Conservation (phyloP, 2,329 filamentous ascomycete species). For the Pezicula radicicola region DNA sequence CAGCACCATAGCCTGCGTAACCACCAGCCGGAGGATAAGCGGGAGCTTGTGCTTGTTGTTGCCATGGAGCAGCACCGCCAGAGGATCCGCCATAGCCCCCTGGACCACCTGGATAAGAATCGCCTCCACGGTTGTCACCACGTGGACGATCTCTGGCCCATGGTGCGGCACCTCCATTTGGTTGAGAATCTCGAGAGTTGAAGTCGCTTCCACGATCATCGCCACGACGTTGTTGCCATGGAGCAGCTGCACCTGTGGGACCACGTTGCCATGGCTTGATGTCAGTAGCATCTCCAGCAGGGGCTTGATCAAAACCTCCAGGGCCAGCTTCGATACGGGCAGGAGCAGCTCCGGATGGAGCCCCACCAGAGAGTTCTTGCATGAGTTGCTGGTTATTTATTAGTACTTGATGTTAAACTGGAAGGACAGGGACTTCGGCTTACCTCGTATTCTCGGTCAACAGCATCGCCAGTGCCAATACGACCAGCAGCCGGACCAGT, state of each 20-base stretch:
- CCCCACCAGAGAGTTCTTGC: conserved; percentile 87
- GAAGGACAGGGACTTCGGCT: conserved; percentile 29
- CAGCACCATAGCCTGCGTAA: conserved; percentile 28
- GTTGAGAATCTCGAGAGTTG: conserved; percentile 27
- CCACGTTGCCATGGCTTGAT: conserved; percentile 87
- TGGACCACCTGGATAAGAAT: conserved; percentile 46
- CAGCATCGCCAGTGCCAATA: conserved; percentile 74
- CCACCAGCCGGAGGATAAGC: conserved; percentile 28
- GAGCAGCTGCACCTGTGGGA: conserved; percentile 78
- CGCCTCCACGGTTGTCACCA: conserved; percentile 39
- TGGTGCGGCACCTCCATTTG: conserved; percentile 48
- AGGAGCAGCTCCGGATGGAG: conserved; percentile 56
- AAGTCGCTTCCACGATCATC: conserved; percentile 38
- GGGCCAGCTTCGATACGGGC: conserved; percentile 86
- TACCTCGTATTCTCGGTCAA: conserved; percentile 94
- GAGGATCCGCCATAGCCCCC: conserved; percentile 9
- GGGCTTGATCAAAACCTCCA: conserved; percentile 52
- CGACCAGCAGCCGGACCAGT: conserved; percentile 55
- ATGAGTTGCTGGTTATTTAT: conserved; percentile 75
- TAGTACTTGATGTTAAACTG: conserved; percentile 4
- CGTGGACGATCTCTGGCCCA: conserved; percentile 57
- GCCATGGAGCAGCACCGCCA: neutral
- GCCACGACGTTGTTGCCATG: conserved; percentile 57
- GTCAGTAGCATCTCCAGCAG: conserved; percentile 45
- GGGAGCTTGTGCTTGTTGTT: neutral